Evolutionary conservation across 2,329 filamentous ascomycete genomes (phyloP).

Genomic region (Colletotrichum sp.): DNA sequence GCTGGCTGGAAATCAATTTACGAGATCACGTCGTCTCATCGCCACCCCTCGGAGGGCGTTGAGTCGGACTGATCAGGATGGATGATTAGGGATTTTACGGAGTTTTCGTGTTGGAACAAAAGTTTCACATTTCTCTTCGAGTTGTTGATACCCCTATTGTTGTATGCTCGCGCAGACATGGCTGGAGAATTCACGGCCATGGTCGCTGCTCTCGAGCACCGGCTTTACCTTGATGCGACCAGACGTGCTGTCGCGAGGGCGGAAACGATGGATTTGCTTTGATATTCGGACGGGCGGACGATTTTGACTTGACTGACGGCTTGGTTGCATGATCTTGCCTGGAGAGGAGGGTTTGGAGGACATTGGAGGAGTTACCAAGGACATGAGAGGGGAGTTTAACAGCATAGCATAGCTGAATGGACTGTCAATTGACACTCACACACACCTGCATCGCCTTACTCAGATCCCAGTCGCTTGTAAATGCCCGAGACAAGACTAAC

Average conservation of each 20-base stretch:
- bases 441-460: not conserved
- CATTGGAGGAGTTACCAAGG: not conserved
- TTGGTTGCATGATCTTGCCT: not conserved
- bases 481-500: not conserved
- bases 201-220: not conserved
- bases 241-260: not conserved
- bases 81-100: conserved; percentile 17
- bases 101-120: conserved; percentile 21
- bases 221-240: not conserved
- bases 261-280: conserved; percentile 13
- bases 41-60: not conserved
- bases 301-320: not conserved
- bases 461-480: not conserved
- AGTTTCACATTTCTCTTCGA: conserved; percentile 22
- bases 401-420: conserved; percentile 10
- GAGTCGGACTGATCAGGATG: not conserved
- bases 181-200: not conserved
- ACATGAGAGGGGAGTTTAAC: not conserved
- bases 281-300: not conserved
- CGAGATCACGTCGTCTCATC: not conserved
- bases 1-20: conserved; percentile 12
- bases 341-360: conserved; percentile 12
- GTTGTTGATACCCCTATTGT: conserved; percentile 25
- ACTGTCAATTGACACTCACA: not conserved
- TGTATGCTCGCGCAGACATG: not conserved